These are phyloP conservation scores for Cetradonia linearis DNA, from an alignment of 495 filamentous ascomycete genomes.

Conservation along the genomic window DNA sequence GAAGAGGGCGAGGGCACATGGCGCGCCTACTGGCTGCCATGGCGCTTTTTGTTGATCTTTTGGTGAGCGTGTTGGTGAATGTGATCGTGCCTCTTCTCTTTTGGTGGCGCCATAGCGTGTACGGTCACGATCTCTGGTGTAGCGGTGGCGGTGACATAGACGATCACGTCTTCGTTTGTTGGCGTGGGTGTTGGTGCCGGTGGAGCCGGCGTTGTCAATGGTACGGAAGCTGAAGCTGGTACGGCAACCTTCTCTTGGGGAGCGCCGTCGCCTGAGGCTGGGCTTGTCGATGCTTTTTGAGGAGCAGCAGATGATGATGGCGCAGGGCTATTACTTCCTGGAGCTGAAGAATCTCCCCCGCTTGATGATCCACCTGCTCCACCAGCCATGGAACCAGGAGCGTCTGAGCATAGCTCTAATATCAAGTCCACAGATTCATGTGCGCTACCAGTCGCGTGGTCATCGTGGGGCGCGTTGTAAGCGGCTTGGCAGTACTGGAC, in stretches of 20 bases:
- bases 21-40: conserved; percentile 1
- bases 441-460: conserved; percentile 16
- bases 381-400: conserved; percentile 7
- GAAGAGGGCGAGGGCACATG: not conserved
- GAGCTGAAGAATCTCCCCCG: not conserved
- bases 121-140: conserved; percentile 10
- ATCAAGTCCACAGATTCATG: conserved; percentile 5
- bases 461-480: conserved; percentile 18
- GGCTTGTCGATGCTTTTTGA: not conserved
- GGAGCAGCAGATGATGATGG: conserved; percentile 1
- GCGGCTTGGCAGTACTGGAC: conserved; percentile 16
- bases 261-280: not conserved
- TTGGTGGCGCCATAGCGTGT: conserved; percentile 1
- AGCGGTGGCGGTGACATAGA: conserved; percentile 13
- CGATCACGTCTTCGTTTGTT: conserved; percentile 8
- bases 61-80: conserved; percentile 22
- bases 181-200: not conserved
- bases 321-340: not conserved
- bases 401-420: conserved; percentile 15
- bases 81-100: conserved; percentile 18
- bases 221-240: not conserved
- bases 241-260: not conserved
- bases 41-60: conserved; percentile 23
- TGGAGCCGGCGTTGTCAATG: conserved; percentile 3
- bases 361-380: conserved; percentile 6